Conservation (phyloP, 192 early-diverging fungal genomes). For the Pecoramyces ruminantium region DNA sequence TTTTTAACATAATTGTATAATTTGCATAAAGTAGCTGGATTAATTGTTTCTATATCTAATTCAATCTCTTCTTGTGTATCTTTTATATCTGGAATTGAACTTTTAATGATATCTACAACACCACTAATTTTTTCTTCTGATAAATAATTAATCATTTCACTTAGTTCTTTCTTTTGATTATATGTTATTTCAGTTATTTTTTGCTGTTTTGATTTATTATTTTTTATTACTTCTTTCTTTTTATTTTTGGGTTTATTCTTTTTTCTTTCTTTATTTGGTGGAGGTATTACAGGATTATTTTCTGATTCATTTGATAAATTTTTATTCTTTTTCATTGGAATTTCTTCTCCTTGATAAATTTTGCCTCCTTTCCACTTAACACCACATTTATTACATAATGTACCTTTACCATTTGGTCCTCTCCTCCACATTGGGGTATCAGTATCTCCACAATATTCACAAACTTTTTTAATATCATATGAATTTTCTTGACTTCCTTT, state of each 20-base stretch:
- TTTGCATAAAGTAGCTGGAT: conserved; percentile 1
- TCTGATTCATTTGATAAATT: not conserved
- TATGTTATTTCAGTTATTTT: conserved; percentile 8
- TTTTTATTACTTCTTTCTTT: not conserved
- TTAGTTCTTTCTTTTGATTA: conserved; percentile 12
- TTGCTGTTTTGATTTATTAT: not conserved
- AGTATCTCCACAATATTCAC: not conserved
- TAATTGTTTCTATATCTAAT: conserved; percentile 16
- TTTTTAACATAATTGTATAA: not conserved
- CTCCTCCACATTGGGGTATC: not conserved
- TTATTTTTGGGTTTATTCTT: not conserved
- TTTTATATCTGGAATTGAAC: conserved; percentile 9
- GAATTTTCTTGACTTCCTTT: not conserved
- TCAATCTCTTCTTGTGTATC: conserved; percentile 16
- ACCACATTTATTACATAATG: not conserved
- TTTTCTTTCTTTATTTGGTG: not conserved
- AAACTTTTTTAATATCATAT: not conserved
- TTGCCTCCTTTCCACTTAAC: not conserved
- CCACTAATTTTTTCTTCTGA: conserved; percentile 5
- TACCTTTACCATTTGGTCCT: not conserved
- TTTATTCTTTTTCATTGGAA: not conserved
- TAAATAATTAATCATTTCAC: conserved; percentile 7
- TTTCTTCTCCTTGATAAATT: not conserved
- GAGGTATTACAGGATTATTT: too few species aligned
- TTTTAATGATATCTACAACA: conserved; percentile 13